Evolutionary conservation across 345 rosid genomes (phyloP).

Genomic region (Populus tremula): DNA sequence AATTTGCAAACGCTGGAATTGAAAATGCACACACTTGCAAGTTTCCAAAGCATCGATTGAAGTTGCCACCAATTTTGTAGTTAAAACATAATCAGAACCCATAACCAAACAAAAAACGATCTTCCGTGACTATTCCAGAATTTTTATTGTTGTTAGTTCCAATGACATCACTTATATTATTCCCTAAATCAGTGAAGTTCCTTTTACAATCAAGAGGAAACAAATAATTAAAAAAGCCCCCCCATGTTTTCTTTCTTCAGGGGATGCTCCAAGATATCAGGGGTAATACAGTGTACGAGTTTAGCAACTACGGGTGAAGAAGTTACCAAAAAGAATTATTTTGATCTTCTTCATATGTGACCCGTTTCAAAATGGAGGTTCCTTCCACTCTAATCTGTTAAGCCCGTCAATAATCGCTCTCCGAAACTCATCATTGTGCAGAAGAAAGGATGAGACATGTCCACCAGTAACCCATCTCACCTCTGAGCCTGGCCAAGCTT

Average conservation of each 20-base stretch:
- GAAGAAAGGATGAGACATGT: slow-evolving; percentile 84
- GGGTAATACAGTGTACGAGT: slow-evolving; percentile 20
- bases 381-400: slow-evolving; percentile 79
- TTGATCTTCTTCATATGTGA: background rate
- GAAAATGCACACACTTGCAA: background rate
- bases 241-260: background rate
- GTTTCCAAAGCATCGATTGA: background rate
- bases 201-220: background rate
- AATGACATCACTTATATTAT: background rate
- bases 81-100: background rate
- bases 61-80: background rate
- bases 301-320: background rate
- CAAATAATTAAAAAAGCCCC: slow-evolving; percentile 16
- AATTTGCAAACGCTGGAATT: background rate
- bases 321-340: slow-evolving; percentile 8
- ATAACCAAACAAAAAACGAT: background rate
- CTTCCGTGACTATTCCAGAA: background rate
- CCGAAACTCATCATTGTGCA: slow-evolving; percentile 77
- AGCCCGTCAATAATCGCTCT: slow-evolving; percentile 82
- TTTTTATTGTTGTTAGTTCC: background rate
- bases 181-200: background rate
- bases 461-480: slow-evolving; percentile 99
- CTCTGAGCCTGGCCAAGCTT: slow-evolving; percentile 99
- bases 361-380: slow-evolving; percentile 44
- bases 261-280: slow-evolving; percentile 20